Evolutionary conservation across 305 asterid species (phyloP).

Genomic region (Fraxinus sp.): DNA sequence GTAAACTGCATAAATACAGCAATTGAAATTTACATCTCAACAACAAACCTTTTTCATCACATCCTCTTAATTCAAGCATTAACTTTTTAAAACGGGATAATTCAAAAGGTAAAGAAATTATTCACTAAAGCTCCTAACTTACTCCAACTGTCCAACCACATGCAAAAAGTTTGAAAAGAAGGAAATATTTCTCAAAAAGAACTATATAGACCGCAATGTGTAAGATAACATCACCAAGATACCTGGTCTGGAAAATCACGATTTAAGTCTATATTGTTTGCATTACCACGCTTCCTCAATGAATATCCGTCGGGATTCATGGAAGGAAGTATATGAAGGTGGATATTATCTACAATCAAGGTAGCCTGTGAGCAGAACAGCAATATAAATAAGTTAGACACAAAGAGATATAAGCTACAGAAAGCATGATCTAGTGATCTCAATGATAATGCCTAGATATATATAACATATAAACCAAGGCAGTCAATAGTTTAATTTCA

Average conservation of each 20-base stretch:
- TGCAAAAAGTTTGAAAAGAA: conserved; percentile 3
- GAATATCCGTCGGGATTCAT: conserved; percentile 87
- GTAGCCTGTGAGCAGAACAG: conserved; percentile 52
- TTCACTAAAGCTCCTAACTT: background rate
- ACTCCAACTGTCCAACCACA: background rate
- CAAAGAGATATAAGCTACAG: background rate
- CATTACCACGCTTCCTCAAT: conserved; percentile 71
- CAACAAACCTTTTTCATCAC: background rate
- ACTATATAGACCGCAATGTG: background rate
- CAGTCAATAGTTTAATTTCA: background rate
- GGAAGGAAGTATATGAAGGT: conserved; percentile 88
- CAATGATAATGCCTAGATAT: background rate
- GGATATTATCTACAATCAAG: conserved; percentile 71
- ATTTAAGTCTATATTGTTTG: conserved; percentile 72
- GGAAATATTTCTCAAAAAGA: background rate
- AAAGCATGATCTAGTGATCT: conserved; percentile 17
- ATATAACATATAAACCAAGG: background rate
- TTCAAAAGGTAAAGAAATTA: background rate
- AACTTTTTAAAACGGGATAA: background rate
- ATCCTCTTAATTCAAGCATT: background rate
- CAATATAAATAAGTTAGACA: conserved; percentile 14
- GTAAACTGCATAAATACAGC: background rate
- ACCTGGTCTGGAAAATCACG: conserved; percentile 97
- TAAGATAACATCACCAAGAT: conserved; percentile 25
- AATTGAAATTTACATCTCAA: background rate